phyloP scores from a whole-genome alignment of 1,284 basidiomycete genomes.

The Leccinum pachyderme region DNA sequence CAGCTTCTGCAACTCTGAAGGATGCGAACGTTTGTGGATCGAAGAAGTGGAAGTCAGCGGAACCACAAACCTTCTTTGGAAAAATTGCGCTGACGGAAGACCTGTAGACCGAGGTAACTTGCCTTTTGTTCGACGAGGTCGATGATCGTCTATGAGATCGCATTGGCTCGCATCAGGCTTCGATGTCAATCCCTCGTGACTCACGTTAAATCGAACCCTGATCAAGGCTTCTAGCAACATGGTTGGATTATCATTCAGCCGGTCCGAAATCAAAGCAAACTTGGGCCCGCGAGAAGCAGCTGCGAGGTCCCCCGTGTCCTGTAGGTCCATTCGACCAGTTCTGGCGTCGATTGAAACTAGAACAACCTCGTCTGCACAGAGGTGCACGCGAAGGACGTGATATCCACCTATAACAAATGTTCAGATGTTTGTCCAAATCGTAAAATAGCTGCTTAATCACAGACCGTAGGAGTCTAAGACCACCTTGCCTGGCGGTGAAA shows the following conservation, averaged over 20 bases:
- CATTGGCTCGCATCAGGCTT: background rate
- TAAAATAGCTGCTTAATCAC: slow-evolving; percentile 12
- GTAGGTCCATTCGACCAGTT: slow-evolving; percentile 66
- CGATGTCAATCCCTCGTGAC: slow-evolving; percentile 14
- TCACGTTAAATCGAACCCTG: slow-evolving; percentile 54
- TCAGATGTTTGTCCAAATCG: slow-evolving; percentile 3
- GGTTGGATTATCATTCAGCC: slow-evolving; percentile 62
- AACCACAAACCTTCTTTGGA: slow-evolving; percentile 48
- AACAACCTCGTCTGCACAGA: slow-evolving; percentile 72
- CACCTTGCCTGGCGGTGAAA: slow-evolving; percentile 59
- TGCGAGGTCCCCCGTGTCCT: slow-evolving; percentile 74
- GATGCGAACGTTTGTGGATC: background rate
- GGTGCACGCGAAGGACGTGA: slow-evolving; percentile 58
- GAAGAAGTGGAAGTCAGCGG: background rate
- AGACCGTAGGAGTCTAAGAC: slow-evolving; percentile 52
- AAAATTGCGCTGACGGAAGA: slow-evolving; percentile 68
- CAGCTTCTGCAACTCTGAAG: slow-evolving; percentile 60
- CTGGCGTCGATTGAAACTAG: slow-evolving; percentile 70
- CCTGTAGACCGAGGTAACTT: slow-evolving; percentile 68
- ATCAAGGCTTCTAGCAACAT: slow-evolving; percentile 52
- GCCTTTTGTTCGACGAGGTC: slow-evolving; percentile 76
- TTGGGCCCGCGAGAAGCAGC: slow-evolving; percentile 64
- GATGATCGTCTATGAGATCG: slow-evolving; percentile 57
- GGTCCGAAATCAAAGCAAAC: slow-evolving; percentile 54
- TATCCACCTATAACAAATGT: slow-evolving; percentile 36